Conservation (phyloP, 169 alveolate species). For the Theileria orientalis region DNA sequence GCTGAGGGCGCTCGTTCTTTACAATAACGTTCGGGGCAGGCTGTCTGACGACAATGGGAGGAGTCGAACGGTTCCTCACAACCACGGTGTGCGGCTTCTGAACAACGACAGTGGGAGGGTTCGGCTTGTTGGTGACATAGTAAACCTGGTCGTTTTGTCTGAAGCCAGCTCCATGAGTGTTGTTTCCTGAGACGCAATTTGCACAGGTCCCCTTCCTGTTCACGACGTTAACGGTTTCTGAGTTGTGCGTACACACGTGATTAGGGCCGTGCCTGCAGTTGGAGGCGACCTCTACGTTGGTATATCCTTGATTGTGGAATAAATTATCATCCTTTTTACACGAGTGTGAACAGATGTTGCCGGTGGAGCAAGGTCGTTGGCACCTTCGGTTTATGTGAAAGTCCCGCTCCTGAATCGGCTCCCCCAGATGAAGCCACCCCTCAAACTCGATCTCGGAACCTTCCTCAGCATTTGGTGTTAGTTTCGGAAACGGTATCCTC, state of each 20-base stretch:
- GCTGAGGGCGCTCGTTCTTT: constrained; percentile 78
- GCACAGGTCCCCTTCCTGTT: constrained; percentile 27
- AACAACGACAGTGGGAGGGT: constrained; percentile 71
- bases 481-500: constrained; percentile 5
- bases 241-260: neutral
- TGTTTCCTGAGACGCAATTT: neutral
- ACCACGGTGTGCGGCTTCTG: constrained; percentile 78
- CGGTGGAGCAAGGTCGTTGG: constrained; percentile 9
- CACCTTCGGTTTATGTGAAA: constrained; percentile 24
- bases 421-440: constrained; percentile 59
- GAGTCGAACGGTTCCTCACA: constrained; percentile 73
- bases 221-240: constrained; percentile 23
- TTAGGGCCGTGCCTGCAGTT: neutral
- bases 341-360: neutral
- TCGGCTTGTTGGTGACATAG: constrained; percentile 74
- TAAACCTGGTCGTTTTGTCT: constrained; percentile 33
- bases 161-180: neutral
- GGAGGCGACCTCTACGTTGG: neutral
- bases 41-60: constrained; percentile 77
- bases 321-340: constrained; percentile 9
- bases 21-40: constrained; percentile 79
- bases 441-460: constrained; percentile 65
- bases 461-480: constrained; percentile 48
- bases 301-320: neutral
- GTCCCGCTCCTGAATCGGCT: neutral